Evolutionary conservation across 2,329 filamentous ascomycete genomes (phyloP).

Genomic region (Trichoderma brevicompactum): DNA sequence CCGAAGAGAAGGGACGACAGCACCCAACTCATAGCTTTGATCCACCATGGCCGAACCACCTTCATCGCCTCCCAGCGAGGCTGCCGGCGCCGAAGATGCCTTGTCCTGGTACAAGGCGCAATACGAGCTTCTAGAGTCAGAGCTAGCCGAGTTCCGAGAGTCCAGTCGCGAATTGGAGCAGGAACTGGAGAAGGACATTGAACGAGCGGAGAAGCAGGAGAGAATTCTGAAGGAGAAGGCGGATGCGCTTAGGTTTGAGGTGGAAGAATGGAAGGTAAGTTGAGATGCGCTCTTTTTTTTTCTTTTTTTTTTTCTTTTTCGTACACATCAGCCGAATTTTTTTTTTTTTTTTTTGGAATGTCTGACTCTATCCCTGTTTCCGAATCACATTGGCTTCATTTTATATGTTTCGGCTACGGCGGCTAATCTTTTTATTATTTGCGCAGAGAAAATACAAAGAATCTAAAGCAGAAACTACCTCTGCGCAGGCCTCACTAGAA

Average conservation of each 20-base stretch:
- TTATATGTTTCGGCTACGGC: slow-evolving; percentile 12
- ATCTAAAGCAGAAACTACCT: slow-evolving; percentile 83
- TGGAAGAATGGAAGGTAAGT: slow-evolving; percentile 96
- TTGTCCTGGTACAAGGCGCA: slow-evolving; percentile 94
- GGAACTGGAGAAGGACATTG: slow-evolving; percentile 94
- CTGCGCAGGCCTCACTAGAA: slow-evolving; percentile 82
- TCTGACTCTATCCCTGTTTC: not conserved
- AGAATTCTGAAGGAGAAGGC: slow-evolving; percentile 83
- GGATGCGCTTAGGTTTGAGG: slow-evolving; percentile 82
- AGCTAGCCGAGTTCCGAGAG: slow-evolving; percentile 90
- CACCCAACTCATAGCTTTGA: slow-evolving; percentile 17
- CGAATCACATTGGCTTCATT: not conserved
- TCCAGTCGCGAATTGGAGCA: slow-evolving; percentile 93
- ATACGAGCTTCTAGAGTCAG: slow-evolving; percentile 88
- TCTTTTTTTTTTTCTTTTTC: not conserved
- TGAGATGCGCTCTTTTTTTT: slow-evolving; percentile 14
- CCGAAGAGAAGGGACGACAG: slow-evolving; percentile 12
- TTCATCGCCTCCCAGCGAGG: slow-evolving; percentile 63
- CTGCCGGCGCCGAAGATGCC: slow-evolving; percentile 69
- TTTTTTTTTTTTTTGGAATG: not conserved
- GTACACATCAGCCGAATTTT: not conserved
- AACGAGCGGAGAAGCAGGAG: slow-evolving; percentile 92
- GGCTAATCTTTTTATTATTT: slow-evolving; percentile 20
- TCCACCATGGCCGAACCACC: slow-evolving; percentile 61
- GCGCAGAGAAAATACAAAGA: slow-evolving; percentile 90